Percentiles rank a stretch among this genome's conserved stretches.
These are phyloP conservation scores for Calonectria fujianensis DNA, from an alignment of 2,329 filamentous ascomycete species.

Conservation along the genomic window DNA sequence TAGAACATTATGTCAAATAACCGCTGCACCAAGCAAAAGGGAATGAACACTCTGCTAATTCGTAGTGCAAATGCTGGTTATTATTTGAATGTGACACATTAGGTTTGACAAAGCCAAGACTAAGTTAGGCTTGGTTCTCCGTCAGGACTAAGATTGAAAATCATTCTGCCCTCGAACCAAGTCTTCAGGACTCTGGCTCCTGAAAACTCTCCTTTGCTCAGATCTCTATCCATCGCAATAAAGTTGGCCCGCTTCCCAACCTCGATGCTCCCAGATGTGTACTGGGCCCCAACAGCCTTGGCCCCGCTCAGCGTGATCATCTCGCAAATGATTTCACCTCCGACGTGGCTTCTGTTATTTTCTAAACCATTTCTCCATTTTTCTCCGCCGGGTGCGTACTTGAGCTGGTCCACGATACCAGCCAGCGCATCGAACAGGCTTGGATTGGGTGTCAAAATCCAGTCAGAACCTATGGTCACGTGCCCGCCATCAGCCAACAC, in stretches of 20 bases:
- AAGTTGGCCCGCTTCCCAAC: background rate
- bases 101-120: too few species aligned
- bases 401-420: background rate
- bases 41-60: too few species aligned
- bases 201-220: background rate
- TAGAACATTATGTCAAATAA: too few species aligned
- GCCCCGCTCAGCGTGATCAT: background rate
- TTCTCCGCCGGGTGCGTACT: background rate
- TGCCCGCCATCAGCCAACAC: background rate
- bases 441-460: background rate
- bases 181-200: background rate
- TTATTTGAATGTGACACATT: too few species aligned
- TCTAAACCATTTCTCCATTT: background rate
- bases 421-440: background rate
- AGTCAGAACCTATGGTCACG: background rate
- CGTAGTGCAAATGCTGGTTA: too few species aligned
- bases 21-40: too few species aligned
- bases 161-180: background rate
- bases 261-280: constrained; percentile 3
- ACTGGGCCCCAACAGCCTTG: background rate
- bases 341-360: background rate
- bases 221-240: background rate
- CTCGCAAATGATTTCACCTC: background rate
- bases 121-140: background rate
- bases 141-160: background rate